Evolutionary conservation across 805 yeast genomes (phyloP), one percentile per base, ranked within the genome.

Genomic region (Candida silvatica): DNA sequence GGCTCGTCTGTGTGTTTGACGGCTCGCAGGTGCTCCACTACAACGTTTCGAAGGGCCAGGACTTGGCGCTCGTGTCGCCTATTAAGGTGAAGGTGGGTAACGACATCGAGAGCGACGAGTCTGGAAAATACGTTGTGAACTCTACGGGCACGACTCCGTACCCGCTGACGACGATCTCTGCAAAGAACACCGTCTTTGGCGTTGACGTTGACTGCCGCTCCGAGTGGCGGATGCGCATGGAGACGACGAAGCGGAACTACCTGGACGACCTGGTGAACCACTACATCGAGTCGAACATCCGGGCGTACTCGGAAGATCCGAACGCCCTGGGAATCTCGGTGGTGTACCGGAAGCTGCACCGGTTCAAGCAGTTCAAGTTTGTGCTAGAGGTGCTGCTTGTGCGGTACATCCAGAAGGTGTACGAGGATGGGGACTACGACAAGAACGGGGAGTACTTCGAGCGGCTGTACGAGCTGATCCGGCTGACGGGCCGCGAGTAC

Each of bases 311-410:
- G 6, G 51, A 38, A 4, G 44, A 42, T 31, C 37, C 29, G 9
- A 47, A 47, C 29, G 58, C 54, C 6, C 39, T 49, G 8, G 51
- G 56, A 24, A 42, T 54, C 2, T 39, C 51, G 2, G 42, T 50
- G 0, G 58, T 65, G 19, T 58, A 55, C 34, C 44, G 45, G 19
- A 61, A 59, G 39, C 71, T 67, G 46, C 48, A 55, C 20, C 47
- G 48, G 11, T 70, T 66, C 44, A 54, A 56, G 17, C 67, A 64
- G 37, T 72, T 66, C 40, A 56, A 59, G 26, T 71, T 69, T 46
- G 69, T 75, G 35, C 48, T 73, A 27, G 79, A 73, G 44, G 48
- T 71, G 20, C 48, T 73, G 15, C 47, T 72, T 32, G 69, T 69
- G 42, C 63, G 63, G 30, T 54, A 57, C 34, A 46, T 56, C 24